Conservation (phyloP, 1,284 basidiomycete genomes). For the Neotropicomus parvogracilis region DNA sequence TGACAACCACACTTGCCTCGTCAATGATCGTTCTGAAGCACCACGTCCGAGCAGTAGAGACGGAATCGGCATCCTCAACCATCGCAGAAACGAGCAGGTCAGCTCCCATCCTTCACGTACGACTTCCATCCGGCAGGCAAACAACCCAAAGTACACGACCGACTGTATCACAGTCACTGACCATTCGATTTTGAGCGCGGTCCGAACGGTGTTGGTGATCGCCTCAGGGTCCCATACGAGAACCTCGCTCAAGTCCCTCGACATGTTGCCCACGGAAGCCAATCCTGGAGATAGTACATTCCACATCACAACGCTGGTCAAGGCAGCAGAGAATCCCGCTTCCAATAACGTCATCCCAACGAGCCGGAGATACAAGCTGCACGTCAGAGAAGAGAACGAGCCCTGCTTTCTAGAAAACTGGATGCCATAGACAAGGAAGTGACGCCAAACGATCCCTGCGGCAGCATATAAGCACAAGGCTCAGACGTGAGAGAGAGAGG, state of each 20-base stretch:
- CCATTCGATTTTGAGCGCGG: conserved; percentile 41
- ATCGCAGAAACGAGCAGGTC: conserved; percentile 2
- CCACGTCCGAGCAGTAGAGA: background rate
- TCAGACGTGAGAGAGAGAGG: background rate
- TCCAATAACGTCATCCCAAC: conserved; percentile 40
- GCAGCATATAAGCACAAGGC: background rate
- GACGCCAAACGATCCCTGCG: conserved; percentile 28
- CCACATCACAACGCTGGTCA: conserved; percentile 18
- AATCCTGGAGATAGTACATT: conserved; percentile 22
- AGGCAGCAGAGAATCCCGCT: conserved; percentile 27
- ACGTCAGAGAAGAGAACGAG: conserved; percentile 28
- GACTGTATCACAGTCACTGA: conserved; percentile 36
- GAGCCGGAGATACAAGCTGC: conserved; percentile 41
- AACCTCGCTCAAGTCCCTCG: conserved; percentile 20
- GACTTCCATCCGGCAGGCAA: conserved; percentile 29
- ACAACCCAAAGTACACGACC: conserved; percentile 39
- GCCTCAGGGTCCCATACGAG: conserved; percentile 10
- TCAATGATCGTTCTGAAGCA: conserved; percentile 1
- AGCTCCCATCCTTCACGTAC: conserved; percentile 8
- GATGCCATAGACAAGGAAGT: conserved; percentile 28
- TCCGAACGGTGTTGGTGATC: conserved; percentile 22
- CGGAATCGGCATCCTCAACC: background rate
- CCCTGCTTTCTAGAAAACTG: conserved; percentile 26
- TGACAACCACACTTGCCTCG: conserved; percentile 9
- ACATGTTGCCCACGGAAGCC: conserved; percentile 12